A percentile compares a stretch with the other conserved stretches of the same genome.
phyloP scores from a whole-genome alignment of 2,329 filamentous ascomycete genomes.

The Tetracladium maxilliforme region DNA sequence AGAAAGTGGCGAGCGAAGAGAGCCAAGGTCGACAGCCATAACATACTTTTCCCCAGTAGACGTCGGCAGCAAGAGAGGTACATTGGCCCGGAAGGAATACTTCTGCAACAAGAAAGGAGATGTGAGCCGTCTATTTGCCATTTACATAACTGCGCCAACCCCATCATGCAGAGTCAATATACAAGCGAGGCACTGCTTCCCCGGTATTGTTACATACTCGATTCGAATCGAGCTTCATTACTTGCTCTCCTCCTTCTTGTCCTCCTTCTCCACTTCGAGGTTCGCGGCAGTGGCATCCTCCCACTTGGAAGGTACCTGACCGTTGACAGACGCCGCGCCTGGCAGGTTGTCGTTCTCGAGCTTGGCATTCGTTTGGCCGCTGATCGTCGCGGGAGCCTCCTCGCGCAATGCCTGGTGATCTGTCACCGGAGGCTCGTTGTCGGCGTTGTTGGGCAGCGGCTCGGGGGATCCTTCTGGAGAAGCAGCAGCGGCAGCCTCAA shows the following conservation, averaged over 20 bases:
- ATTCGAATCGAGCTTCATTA: conserved; percentile 26
- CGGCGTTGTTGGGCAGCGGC: conserved; percentile 8
- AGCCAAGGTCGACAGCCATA: no score
- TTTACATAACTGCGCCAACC: no score
- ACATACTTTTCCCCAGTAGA: no score
- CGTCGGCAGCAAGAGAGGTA: no score
- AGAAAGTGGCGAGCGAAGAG: no score
- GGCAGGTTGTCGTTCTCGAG: conserved; percentile 2
- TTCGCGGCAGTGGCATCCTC: conserved; percentile 11
- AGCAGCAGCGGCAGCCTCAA: conserved; percentile 14
- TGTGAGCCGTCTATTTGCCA: no score
- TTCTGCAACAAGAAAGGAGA: no score
- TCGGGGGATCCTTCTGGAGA: no score
- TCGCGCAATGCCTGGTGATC: conserved; percentile 1
- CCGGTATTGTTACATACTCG: no score
- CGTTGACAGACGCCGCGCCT: conserved; percentile 6
- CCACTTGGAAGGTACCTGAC: conserved; percentile 12
- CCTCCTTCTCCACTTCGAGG: conserved; percentile 4
- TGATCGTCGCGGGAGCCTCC: conserved; percentile 2
- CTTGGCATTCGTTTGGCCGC: conserved; percentile 1
- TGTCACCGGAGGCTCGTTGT: conserved; percentile 3
- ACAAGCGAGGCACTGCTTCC: no score
- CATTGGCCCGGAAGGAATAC: no score
- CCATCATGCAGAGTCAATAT: no score
- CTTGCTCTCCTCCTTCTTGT: conserved; percentile 23